Conservation (phyloP, 2,329 filamentous ascomycete genomes). For the Botrytis deweyae region DNA sequence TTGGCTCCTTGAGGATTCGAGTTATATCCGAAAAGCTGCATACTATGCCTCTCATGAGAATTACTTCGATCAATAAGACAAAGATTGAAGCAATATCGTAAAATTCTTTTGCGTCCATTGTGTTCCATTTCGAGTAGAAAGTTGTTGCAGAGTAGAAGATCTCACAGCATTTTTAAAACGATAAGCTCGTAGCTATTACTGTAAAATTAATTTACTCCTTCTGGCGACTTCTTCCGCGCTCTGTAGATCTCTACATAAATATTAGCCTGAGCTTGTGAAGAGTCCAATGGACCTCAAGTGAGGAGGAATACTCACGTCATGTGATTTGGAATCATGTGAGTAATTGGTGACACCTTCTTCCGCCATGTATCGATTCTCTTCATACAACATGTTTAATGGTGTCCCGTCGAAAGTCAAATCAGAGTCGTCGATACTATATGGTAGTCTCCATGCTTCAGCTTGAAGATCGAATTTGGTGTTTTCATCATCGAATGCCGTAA, state of each 20-base stretch:
- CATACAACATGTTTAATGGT: conserved; percentile 36
- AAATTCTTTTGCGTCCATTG: not conserved
- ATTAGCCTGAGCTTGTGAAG: not conserved
- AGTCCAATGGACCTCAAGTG: not conserved
- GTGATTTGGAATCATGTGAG: conserved; percentile 1
- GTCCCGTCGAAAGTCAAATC: conserved; percentile 38
- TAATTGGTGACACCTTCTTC: conserved; percentile 23
- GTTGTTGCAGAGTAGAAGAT: not conserved
- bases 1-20: not conserved
- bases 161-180: not conserved
- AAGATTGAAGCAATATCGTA: not conserved
- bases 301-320: not conserved
- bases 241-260: not conserved
- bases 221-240: conserved; percentile 18
- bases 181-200: not conserved
- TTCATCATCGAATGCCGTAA: not conserved
- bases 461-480: conserved; percentile 28
- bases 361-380: conserved; percentile 33
- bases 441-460: conserved; percentile 31
- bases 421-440: conserved; percentile 35
- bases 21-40: not conserved
- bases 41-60: too few relatives aligned
- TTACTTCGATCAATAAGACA: not conserved
- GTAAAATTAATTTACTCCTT: not conserved
- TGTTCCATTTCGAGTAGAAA: not conserved